These are phyloP conservation scores for Claviceps fusiformis DNA, from an alignment of 2,329 filamentous ascomycete genomes.

Conservation along the genomic window DNA sequence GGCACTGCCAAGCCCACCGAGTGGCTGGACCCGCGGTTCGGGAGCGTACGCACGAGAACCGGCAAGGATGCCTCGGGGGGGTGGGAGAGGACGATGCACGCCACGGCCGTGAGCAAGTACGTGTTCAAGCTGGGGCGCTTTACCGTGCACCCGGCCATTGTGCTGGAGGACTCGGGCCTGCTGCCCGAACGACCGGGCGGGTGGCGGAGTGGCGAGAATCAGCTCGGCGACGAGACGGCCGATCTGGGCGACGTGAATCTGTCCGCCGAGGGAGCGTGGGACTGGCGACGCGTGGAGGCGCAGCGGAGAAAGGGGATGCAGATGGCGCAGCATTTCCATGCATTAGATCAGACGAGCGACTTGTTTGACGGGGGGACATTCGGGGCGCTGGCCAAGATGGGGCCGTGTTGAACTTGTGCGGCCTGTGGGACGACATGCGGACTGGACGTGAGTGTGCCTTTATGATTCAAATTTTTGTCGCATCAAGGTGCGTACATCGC, in stretches of 20 bases:
- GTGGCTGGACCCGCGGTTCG: conserved; percentile 36
- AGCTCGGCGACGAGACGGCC: conserved; percentile 5
- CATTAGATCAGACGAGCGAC: conserved; percentile 38
- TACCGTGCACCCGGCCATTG: conserved; percentile 69
- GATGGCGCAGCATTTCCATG: conserved; percentile 40
- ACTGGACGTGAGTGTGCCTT: too few species aligned
- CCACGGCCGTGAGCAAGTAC: conserved; percentile 64
- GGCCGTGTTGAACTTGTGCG: conserved; percentile 27
- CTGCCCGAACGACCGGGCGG: conserved; percentile 61
- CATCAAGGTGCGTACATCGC: too few species aligned
- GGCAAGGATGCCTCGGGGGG: conserved; percentile 23
- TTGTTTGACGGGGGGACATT: conserved; percentile 39
- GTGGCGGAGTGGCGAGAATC: conserved; percentile 35
- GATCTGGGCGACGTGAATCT: conserved; percentile 15
- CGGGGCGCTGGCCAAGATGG: conserved; percentile 37
- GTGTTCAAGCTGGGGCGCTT: conserved; percentile 70
- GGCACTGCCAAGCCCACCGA: conserved; percentile 41
- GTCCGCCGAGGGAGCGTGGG: conserved; percentile 30
- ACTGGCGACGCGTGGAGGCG: conserved; percentile 44
- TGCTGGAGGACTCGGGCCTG: conserved; percentile 58
- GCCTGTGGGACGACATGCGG: too few species aligned
- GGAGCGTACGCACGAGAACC: conserved; percentile 27
- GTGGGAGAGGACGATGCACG: conserved; percentile 53
- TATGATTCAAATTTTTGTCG: too few species aligned
- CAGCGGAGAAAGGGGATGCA: conserved; percentile 41